A percentile compares a stretch with the other conserved stretches of the same genome.
Conservation (phyloP, 805 yeast species). For the Komagataella pastoris region DNA sequence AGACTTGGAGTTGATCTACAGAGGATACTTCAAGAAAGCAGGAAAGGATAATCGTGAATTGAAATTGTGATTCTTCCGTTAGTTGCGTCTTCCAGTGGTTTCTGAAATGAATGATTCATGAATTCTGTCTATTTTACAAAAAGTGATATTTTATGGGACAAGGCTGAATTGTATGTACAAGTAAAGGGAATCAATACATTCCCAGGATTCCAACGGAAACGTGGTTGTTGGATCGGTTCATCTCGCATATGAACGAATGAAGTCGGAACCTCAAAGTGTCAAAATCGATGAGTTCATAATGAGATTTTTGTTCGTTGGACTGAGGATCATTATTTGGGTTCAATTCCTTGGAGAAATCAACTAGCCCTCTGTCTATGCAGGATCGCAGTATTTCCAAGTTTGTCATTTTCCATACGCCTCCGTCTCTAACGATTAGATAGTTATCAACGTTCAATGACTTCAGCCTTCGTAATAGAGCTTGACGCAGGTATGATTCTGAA, state of each 20-base stretch:
- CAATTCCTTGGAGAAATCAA: slow-evolving; percentile 15
- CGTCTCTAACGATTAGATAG: slow-evolving; percentile 24
- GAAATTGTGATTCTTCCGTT: no score
- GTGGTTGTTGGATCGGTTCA: neutral
- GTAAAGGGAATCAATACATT: neutral
- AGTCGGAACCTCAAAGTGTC: neutral
- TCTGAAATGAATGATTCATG: neutral
- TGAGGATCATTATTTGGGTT: neutral
- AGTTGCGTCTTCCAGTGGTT: neutral
- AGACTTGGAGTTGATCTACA: neutral
- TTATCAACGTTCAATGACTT: slow-evolving; percentile 41
- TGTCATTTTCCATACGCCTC: slow-evolving; percentile 32
- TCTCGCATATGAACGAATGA: neutral
- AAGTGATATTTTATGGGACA: no score
- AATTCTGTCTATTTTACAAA: neutral
- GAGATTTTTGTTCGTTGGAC: neutral
- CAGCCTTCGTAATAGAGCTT: slow-evolving; percentile 21
- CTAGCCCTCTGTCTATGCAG: slow-evolving; percentile 43
- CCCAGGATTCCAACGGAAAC: neutral
- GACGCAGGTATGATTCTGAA: slow-evolving; percentile 23
- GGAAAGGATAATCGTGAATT: neutral
- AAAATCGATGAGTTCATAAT: neutral
- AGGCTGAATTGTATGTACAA: neutral
- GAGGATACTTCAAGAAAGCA: no score
- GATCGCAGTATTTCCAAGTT: slow-evolving; percentile 38